Evolutionary conservation across 2,329 filamentous ascomycete species (phyloP), one percentile per base, ranked within the genome.

Genomic region (Fusarium sp.): DNA sequence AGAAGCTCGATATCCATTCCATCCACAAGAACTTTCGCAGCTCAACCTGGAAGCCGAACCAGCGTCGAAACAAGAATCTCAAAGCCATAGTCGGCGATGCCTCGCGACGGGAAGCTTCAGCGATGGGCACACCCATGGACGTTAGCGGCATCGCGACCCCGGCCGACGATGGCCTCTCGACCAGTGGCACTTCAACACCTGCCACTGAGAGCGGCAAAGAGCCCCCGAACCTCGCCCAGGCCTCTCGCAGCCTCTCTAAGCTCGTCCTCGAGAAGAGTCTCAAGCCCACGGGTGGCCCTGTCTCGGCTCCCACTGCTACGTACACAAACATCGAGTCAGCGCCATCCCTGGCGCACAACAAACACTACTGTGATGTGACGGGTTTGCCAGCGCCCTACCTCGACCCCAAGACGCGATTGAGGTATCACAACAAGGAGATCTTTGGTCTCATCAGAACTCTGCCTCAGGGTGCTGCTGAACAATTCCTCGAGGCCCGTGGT

Each of bases 241-340:
- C 95, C 22, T 94, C 94, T 57, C 92, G 94, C 76, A 97, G 92
- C 81, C 85, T 98, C 73, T 97, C 94, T 47, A 95, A 95, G 72
- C 89, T 98, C 61, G 96, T 98, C 3, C 86, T 98, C 59, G 95
- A 98, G 83, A 97, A 94, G 88, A 96, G 91, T 76, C 86, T 92
- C 67, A 86, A 86, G 80, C 71, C 73, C 2, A 68, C 77, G 9
- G 78, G 76, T 14, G 82, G 81, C 40, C 65, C 72, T 22, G 75
- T 66, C 14, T 73, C 77, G 6, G 93, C 92, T 0, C 94, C 93
- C 0, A 90, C 89, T 35, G 93, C 93, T 35, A 98, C 97, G 1
- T 99, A 98, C 83, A 98, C 95, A 8, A 98, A 98, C 81, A 97
- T 99, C 72, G 97, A 98, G 83, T 95, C 94, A 57, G 96, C 97